Conservation (phyloP, 352 stramenopile genomes). For the Phytophthora hybrid region DNA sequence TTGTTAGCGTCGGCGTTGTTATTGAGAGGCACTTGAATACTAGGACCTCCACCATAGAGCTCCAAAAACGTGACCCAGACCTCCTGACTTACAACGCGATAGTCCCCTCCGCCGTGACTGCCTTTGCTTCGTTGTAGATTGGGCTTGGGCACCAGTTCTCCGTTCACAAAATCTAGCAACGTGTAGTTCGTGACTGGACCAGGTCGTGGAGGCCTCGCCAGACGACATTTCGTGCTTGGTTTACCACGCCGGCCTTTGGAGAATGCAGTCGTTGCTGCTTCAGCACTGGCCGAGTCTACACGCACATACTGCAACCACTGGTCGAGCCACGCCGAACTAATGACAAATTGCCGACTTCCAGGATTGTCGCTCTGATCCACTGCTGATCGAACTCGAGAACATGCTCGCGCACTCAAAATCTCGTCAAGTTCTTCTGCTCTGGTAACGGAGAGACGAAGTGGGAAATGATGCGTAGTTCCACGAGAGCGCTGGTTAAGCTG, state of each 20-base stretch:
- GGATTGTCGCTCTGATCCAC: slow-evolving; percentile 11
- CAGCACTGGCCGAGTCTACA: slow-evolving; percentile 41
- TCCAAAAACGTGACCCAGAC: slow-evolving; percentile 70
- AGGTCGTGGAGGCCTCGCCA: slow-evolving; percentile 39
- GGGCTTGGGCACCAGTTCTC: slow-evolving; percentile 58
- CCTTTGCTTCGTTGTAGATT: slow-evolving; percentile 53
- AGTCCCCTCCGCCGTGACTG: slow-evolving; percentile 51
- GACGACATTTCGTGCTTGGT: slow-evolving; percentile 16
- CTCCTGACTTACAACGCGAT: slow-evolving; percentile 72
- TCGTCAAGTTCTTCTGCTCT: slow-evolving; percentile 65
- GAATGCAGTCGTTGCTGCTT: slow-evolving; percentile 13
- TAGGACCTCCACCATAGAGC: slow-evolving; percentile 72
- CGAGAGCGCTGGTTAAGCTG: slow-evolving; percentile 27
- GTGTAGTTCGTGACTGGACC: slow-evolving; percentile 72
- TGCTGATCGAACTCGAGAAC: slow-evolving; percentile 36
- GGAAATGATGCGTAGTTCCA: slow-evolving; percentile 35
- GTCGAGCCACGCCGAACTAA: slow-evolving; percentile 69
- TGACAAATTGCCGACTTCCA: slow-evolving; percentile 54
- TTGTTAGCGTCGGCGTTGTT: background rate
- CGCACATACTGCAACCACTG: slow-evolving; percentile 78
- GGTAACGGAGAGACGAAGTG: slow-evolving; percentile 39
- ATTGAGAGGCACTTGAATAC: slow-evolving; percentile 51
- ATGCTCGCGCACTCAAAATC: slow-evolving; percentile 50
- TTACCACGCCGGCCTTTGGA: slow-evolving; percentile 13
- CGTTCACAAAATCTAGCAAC: slow-evolving; percentile 74